phyloP scores from a whole-genome alignment of 331 rosid species.

The Quercus tomentella region DNA sequence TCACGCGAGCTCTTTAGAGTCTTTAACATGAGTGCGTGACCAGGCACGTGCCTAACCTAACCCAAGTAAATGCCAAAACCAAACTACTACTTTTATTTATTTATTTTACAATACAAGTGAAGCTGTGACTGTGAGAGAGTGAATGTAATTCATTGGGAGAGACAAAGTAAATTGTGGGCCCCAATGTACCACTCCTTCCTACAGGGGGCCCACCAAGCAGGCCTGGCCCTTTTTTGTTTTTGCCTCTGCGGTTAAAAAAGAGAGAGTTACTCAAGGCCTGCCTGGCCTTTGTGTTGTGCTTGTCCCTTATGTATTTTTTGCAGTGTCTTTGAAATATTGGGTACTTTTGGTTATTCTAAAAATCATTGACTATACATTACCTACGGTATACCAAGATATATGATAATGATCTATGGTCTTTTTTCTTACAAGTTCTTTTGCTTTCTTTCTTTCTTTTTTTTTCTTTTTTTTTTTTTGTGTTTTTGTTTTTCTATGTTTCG shows the following conservation, averaged over 20 bases:
- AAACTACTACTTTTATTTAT: neutral
- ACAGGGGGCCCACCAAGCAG: conserved; percentile 24
- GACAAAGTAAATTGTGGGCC: conserved; percentile 35
- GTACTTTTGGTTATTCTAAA: too few species aligned
- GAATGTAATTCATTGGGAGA: conserved; percentile 18
- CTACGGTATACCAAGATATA: too few species aligned
- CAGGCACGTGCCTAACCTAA: conserved; percentile 18
- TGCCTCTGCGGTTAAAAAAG: neutral
- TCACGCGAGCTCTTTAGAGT: conserved; percentile 11
- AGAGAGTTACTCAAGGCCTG: too few species aligned
- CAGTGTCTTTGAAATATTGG: too few species aligned
- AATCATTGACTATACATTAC: too few species aligned
- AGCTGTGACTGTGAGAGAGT: too few species aligned
- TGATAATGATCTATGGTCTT: too few species aligned
- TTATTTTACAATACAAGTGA: neutral
- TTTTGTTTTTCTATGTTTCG: too few species aligned
- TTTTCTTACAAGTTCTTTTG: too few species aligned
- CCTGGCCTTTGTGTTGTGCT: too few species aligned
- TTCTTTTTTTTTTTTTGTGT: neutral
- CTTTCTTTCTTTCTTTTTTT: too few species aligned
- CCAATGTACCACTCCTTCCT: conserved; percentile 21
- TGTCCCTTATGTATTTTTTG: too few species aligned
- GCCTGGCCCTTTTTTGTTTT: neutral
- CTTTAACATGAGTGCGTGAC: neutral
- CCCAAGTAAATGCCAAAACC: neutral